Conservation (phyloP, 2,329 filamentous ascomycete genomes). For the Tympanopsis confertula region DNA sequence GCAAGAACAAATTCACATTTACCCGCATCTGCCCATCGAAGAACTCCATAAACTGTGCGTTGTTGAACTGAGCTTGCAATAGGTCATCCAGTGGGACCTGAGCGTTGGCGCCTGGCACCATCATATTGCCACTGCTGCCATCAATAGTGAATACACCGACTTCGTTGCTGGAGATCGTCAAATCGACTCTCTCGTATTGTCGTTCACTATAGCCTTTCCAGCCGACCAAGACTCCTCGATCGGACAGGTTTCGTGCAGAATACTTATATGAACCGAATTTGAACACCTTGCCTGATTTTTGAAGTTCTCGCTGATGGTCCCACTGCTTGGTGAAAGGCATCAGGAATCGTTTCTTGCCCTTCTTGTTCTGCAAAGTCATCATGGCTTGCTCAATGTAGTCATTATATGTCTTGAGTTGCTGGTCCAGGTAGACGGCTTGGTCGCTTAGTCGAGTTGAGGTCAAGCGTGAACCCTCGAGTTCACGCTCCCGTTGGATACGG, state of each 20-base stretch:
- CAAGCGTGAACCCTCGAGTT: conserved; percentile 71
- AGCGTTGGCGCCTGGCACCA: conserved; percentile 86
- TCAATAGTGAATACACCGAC: conserved; percentile 91
- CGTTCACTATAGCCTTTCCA: conserved; percentile 65
- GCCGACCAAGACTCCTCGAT: conserved; percentile 88
- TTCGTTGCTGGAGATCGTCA: conserved; percentile 88
- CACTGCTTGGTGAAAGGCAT: conserved; percentile 97
- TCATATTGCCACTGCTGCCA: conserved; percentile 80
- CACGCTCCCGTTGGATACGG: conserved; percentile 79
- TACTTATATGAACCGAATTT: conserved; percentile 99
- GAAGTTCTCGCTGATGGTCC: conserved; percentile 93
- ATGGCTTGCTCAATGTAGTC: conserved; percentile 99
- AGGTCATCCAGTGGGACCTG: conserved; percentile 84
- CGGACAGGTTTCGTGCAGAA: conserved; percentile 73
- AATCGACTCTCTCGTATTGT: conserved; percentile 83
- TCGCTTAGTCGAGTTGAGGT: conserved; percentile 68
- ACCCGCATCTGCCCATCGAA: conserved; percentile 78
- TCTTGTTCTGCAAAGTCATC: conserved; percentile 92
- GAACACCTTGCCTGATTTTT: conserved; percentile 81
- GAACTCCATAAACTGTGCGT: conserved; percentile 88
- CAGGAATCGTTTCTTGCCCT: conserved; percentile 86
- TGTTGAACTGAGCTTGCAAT: conserved; percentile 92
- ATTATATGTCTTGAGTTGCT: conserved; percentile 93
- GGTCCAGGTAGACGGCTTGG: conserved; percentile 85
- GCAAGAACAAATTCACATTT: conserved; percentile 92